phyloP scores from a whole-genome alignment of 352 stramenopile species.

The Globisporangium ultimum region DNA sequence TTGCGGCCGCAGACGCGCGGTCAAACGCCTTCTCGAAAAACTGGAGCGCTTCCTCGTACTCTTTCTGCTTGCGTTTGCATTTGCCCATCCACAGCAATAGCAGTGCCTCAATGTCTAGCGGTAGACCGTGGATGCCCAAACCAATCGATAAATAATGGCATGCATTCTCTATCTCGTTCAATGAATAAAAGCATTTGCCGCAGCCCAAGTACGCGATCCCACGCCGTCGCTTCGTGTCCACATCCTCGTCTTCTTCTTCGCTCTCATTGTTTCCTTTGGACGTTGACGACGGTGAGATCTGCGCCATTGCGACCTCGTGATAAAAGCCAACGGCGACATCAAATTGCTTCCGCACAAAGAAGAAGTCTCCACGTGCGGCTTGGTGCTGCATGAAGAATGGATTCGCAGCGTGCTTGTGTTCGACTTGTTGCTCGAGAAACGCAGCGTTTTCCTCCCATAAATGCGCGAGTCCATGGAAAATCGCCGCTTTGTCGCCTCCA shows the following conservation, averaged over 20 bases:
- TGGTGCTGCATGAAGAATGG: constrained; percentile 61
- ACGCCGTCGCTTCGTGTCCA: constrained; percentile 35
- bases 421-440: constrained; percentile 37
- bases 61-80: constrained; percentile 52
- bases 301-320: constrained; percentile 35
- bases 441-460: constrained; percentile 64
- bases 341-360: constrained; percentile 62
- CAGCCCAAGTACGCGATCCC: constrained; percentile 45
- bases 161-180: constrained; percentile 45
- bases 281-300: not conserved
- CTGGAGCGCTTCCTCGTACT: constrained; percentile 41
- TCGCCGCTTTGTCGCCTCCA: constrained; percentile 66
- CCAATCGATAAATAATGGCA: constrained; percentile 39
- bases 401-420: constrained; percentile 26
- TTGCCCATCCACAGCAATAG: constrained; percentile 64
- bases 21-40: constrained; percentile 55
- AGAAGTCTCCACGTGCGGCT: constrained; percentile 48
- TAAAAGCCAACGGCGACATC: constrained; percentile 46
- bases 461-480: constrained; percentile 70
- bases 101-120: constrained; percentile 38
- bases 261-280: not conserved
- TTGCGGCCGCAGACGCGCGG: constrained; percentile 35
- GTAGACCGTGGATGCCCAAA: constrained; percentile 28
- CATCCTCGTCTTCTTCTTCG: constrained; percentile 22
- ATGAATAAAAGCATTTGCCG: constrained; percentile 61